Evolutionary conservation across 192 early-diverging fungal species (phyloP), one percentile per base, ranked within the genome.

Genomic region (Borealophlyctis nickersoniae): DNA sequence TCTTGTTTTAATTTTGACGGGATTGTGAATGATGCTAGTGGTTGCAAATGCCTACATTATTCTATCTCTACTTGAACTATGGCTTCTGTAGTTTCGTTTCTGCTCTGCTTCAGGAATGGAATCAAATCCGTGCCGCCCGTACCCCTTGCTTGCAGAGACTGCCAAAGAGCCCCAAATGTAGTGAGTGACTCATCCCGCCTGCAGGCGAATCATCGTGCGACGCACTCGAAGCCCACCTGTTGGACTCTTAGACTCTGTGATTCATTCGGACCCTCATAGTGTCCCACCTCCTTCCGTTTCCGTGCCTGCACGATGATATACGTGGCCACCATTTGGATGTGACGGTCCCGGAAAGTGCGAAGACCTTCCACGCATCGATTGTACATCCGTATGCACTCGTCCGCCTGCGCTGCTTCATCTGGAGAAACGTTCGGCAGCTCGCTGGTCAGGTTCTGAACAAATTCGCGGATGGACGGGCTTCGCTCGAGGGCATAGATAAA

Each of bases 71-170:
- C 30, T 23, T 68, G 11, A 36, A 79, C 70, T 9, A 28, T 29
- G 3, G 85, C 81, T 49, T 87, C 81, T 0, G 64, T 69, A 0
- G 93, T 96, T 65, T 96, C 93, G 57, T 92, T 85, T 16, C 91
- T 77, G 11, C 84, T 86, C 69, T 96, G 93, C 70, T 92, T 92
- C 66, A 98, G 75, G 77, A 98, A 98, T 33, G 93, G 90, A 32
- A 96, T 92, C 16, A 95, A 75, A 66, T 96, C 88, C 0, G 56
- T 79, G 22, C 80, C 67, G 36, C 74, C 73, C 2, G 75, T 69
- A 58, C 70, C 72, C 9, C 67, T 58, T 2, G 70, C 75, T 58
- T 67, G 50, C 23, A 73, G 58, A 0, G 71, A 66, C 71, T 72
- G 48, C n/a, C 31, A 36, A 2, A 16, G 26, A 23, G 45, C 3